Base-by-base conservation (phyloP, 306 rosid genomes). In the Casuarina glauca region DNA sequence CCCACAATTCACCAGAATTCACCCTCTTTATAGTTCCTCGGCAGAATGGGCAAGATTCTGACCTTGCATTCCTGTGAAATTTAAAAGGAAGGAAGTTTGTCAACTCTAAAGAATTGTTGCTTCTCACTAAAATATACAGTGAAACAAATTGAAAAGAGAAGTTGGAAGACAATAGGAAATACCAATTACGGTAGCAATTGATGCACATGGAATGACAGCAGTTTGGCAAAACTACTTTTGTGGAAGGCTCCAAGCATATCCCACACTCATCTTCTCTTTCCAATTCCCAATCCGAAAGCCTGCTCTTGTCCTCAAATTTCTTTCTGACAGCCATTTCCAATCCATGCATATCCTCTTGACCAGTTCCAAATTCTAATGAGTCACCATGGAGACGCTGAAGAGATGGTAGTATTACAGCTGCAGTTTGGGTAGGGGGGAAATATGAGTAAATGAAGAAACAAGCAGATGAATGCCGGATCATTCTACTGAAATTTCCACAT, bases 151-250 rank as follows among this genome's bases (percentile, higher is more conserved):
- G 11, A 42, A 17, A 9, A 6, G 71, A 0, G 1, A 41, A 41
- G 70, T 48, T 5, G 3, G 71, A 36, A 66, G 17, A 41, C 1
- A 6, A 66, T 16, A 42, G 71, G 71, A 66, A 66, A 45, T 86
- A 92, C 96, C 93, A 87, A 78, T 92, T 90, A 7, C 19, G 89
- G 83, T 89, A 92, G 86, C 97, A 92, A 51, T 90, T 86, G 80
- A 88, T 86, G 84, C 97, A 92, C 97, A 92, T 87, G n/a, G 92
- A 87, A 72, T 92, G 97, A 78, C 89, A 92, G 83, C 96, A 92
- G 69, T 87, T 80, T 16, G 97, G 97, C 85, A 90, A 84, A 62
- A 90, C 92, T 72, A 92, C 81, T 86, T 89, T 92, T 80, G 92
- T 76, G 79, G 89, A 85, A n/a, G 86, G 80, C 85, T 88, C 96